phyloP scores from a whole-genome alignment of 768 basidiomycete genomes.

The Arthromyces matolae region DNA sequence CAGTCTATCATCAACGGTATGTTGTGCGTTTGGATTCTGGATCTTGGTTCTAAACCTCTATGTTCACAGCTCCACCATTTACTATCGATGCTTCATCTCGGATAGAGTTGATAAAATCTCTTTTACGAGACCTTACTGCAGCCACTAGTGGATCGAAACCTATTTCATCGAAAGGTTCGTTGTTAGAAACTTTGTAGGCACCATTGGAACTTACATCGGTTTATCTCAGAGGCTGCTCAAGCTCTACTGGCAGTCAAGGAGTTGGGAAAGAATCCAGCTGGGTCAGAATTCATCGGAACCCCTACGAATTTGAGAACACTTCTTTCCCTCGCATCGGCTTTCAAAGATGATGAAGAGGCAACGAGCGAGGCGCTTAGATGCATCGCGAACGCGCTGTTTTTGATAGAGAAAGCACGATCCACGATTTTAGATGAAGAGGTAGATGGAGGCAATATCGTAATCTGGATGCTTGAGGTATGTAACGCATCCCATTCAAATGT shows the following conservation, averaged over 20 bases:
- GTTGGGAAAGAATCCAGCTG: slow-evolving; percentile 66
- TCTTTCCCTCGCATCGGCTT: slow-evolving; percentile 44
- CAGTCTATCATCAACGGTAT: slow-evolving; percentile 49
- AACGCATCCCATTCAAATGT: background rate
- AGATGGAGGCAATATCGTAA: slow-evolving; percentile 55
- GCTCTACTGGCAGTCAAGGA: slow-evolving; percentile 73
- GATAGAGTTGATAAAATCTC: slow-evolving; percentile 48
- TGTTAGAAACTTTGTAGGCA: background rate
- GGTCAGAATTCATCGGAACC: slow-evolving; percentile 58
- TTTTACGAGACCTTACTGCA: slow-evolving; percentile 56
- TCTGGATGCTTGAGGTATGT: slow-evolving; percentile 64
- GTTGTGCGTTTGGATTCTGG: slow-evolving; percentile 13
- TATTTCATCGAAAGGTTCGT: slow-evolving; percentile 54
- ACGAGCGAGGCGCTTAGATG: slow-evolving; percentile 69
- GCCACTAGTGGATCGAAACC: slow-evolving; percentile 36
- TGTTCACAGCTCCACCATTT: slow-evolving; percentile 36
- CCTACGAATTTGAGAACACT: slow-evolving; percentile 55
- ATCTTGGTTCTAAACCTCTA: background rate
- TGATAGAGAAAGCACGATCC: slow-evolving; percentile 58
- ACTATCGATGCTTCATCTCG: slow-evolving; percentile 47
- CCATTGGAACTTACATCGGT: background rate
- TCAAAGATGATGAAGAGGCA: slow-evolving; percentile 58
- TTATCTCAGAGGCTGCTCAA: slow-evolving; percentile 54
- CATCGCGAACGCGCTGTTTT: slow-evolving; percentile 75
- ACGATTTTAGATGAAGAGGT: slow-evolving; percentile 57